Percentiles rank a stretch among this genome's conserved stretches.
These are phyloP conservation scores for Benincasa hispida DNA, from an alignment of 306 rosid species.

Conservation along the genomic window DNA sequence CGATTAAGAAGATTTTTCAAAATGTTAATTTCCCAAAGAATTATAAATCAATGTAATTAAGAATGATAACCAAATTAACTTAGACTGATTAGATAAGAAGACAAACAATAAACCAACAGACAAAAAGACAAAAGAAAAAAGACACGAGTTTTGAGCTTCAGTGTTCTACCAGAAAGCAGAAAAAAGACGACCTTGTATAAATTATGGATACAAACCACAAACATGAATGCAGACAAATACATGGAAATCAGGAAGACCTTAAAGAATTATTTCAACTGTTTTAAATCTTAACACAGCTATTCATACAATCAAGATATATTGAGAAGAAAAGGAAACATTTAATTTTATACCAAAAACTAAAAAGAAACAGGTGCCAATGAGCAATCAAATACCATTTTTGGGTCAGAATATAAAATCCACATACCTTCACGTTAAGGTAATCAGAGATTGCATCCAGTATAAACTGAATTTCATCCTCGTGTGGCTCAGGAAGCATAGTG, in stretches of 20 bases:
- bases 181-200: background rate
- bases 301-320: background rate
- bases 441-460: constrained; percentile 89
- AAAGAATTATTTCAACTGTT: background rate
- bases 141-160: background rate
- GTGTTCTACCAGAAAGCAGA: background rate
- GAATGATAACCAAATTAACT: background rate
- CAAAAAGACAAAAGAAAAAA: background rate
- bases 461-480: constrained; percentile 91
- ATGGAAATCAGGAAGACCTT: background rate
- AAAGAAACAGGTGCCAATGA: background rate
- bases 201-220: background rate
- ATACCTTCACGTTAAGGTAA: constrained; percentile 90
- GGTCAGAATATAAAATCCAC: constrained; percentile 13
- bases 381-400: background rate
- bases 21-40: background rate
- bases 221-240: background rate
- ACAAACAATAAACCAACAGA: background rate
- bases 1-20: background rate
- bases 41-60: background rate
- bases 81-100: background rate
- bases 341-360: background rate
- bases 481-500: constrained; percentile 89
- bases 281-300: background rate
- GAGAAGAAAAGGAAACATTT: too few relatives aligned